Evolutionary conservation across 345 rosid genomes (phyloP).

Genomic region (Melaleuca alternifolia): DNA sequence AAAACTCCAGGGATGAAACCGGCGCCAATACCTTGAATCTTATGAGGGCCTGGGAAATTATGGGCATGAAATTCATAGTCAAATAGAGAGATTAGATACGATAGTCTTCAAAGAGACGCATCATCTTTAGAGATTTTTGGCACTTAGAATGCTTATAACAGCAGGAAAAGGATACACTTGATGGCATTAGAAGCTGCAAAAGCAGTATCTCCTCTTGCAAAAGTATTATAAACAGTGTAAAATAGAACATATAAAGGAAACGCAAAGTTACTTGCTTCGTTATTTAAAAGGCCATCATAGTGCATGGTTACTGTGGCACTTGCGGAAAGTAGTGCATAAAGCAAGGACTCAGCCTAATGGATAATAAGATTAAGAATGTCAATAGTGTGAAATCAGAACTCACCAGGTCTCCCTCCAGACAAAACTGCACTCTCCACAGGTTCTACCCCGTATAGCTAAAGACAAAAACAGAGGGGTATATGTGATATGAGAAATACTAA

Average conservation of each 20-base stretch:
- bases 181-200: neutral
- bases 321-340: neutral
- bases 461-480: neutral
- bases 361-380: neutral
- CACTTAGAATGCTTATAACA: neutral
- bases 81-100: neutral
- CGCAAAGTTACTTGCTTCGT: neutral
- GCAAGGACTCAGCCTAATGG: neutral
- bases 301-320: neutral
- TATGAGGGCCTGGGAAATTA: constrained; percentile 32
- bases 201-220: neutral
- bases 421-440: constrained; percentile 48
- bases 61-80: neutral
- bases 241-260: neutral
- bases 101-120: neutral
- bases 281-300: neutral
- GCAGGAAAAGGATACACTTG: neutral
- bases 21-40: constrained; percentile 67
- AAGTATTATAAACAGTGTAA: neutral
- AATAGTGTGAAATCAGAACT: constrained; percentile 1
- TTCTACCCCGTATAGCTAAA: constrained; percentile 45
- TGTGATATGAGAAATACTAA: neutral
- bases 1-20: constrained; percentile 48
- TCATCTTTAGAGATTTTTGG: neutral
- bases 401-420: constrained; percentile 48